Base-by-base conservation (phyloP, 352 stramenopile species). In the Blastocystis sp. region DNA sequence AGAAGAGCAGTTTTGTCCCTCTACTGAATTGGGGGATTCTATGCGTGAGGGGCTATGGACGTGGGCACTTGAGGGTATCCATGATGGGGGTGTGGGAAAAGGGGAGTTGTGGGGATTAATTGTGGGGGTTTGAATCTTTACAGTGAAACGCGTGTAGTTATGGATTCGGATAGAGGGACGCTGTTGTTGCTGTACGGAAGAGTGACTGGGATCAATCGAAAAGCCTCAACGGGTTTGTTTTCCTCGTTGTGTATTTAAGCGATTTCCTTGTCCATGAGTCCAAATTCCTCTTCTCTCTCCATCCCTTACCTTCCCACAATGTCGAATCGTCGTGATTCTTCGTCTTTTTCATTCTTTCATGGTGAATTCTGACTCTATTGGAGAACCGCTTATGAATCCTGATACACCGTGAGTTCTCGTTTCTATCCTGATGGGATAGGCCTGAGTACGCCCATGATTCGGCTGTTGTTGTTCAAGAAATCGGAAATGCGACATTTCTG, bases 381-480 rank as follows among this genome's bases (percentile, higher is more conserved):
- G 14, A 56, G 48, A 56, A 56, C 48, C 5, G 5, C 48, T 56
- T 56, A 56, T 56, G 48, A 14, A 56, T 14, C 5, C 48, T 7
- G 14, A 56, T 56, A 14, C 5, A 17, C 5, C 5, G 48, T 56
- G 48, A 56, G 48, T 0, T 17, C 14, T 56, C 48, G 48, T 14
- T 7, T 56, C 48, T 0, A 17, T 56, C 5, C 5, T 56, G 5
- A 56, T 56, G 5, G 48, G 5, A 17, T 56, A 56, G 48, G 5
- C 5, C 5, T 56, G 5, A 7, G 14, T 17, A 56, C 48, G 5
- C 5, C 5, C 5, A 56, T 56, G 48, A 14, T 56, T 14, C 14
- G 5, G 0, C 48, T 14, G 66, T 84, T 84, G 34, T 38, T 40
- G 52, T 84, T 69, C 74, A 84, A 21, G 74, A 84, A 52, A 84